Evolutionary conservation across 768 basidiomycete species (phyloP).

Genomic region (Cantharellus cinnabarinus): DNA sequence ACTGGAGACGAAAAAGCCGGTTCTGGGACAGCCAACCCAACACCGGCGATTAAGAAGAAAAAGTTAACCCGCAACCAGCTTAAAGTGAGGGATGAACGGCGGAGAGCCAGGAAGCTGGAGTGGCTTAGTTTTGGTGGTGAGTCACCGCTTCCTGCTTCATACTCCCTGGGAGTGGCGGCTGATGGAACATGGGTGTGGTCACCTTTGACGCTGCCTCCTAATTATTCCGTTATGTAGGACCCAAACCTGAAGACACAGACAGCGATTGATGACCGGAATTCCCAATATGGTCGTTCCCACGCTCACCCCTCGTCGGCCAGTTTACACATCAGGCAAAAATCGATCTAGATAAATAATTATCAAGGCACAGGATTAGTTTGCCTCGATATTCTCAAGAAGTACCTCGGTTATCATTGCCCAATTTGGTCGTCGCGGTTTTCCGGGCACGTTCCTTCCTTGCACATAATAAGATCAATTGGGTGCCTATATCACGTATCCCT

Average conservation of each 20-base stretch:
- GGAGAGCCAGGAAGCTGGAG: slow-evolving; percentile 53
- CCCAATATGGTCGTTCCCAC: too few species aligned
- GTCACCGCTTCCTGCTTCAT: neutral
- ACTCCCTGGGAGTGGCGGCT: neutral
- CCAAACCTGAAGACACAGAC: slow-evolving; percentile 64
- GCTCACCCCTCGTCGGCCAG: too few species aligned
- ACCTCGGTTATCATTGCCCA: too few species aligned
- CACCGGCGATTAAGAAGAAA: slow-evolving; percentile 56
- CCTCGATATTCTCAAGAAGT: too few species aligned
- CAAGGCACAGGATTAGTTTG: too few species aligned
- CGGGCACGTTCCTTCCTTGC: too few species aligned
- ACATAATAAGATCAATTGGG: too few species aligned
- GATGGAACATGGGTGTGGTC: neutral
- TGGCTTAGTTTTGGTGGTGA: slow-evolving; percentile 67
- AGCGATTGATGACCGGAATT: slow-evolving; percentile 22
- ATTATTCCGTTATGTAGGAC: slow-evolving; percentile 12
- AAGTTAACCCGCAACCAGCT: slow-evolving; percentile 75
- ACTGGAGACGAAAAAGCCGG: slow-evolving; percentile 52
- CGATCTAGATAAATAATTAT: too few species aligned
- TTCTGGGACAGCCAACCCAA: slow-evolving; percentile 7
- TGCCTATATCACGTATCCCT: too few species aligned
- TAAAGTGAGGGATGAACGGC: slow-evolving; percentile 76
- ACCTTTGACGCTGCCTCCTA: neutral
- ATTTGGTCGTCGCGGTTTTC: too few species aligned
- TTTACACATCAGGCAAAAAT: too few species aligned